Conservation (phyloP, 2,329 filamentous ascomycete species). For the Zopfia rhizophila region DNA sequence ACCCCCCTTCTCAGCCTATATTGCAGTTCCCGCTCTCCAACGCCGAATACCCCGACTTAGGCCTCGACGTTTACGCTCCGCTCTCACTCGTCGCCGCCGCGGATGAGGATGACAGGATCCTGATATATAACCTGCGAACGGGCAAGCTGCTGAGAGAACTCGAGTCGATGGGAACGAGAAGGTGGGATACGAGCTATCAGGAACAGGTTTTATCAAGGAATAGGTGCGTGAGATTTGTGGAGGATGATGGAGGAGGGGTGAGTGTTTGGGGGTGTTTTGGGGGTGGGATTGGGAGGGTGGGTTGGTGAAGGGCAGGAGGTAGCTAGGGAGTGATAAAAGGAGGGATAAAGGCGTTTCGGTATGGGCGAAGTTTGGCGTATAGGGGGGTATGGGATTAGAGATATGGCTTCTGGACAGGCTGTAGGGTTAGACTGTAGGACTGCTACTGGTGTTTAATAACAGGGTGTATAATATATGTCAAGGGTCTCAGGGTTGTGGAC, state of each 20-base stretch:
- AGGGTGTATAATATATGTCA: no score
- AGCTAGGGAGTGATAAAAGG: no score
- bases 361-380: no score
- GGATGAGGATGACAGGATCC: slow-evolving; percentile 35
- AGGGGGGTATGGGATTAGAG: no score
- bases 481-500: no score
- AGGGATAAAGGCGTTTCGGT: no score
- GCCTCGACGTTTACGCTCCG: slow-evolving; percentile 39
- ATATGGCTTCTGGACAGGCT: no score
- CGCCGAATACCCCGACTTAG: slow-evolving; percentile 35
- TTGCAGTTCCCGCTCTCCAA: slow-evolving; percentile 41
- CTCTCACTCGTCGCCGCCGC: slow-evolving; percentile 47
- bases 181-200: background rate
- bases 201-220: slow-evolving; percentile 14
- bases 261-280: slow-evolving; percentile 37
- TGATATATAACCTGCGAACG: slow-evolving; percentile 45
- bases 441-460: no score
- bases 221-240: slow-evolving; percentile 42
- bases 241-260: slow-evolving; percentile 30
- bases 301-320: no score
- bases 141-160: slow-evolving; percentile 41
- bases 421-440: no score
- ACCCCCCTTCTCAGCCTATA: slow-evolving; percentile 35
- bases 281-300: slow-evolving; percentile 31
- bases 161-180: background rate